A percentile compares a stretch with the other conserved stretches of the same genome.
Conservation (phyloP, 495 filamentous ascomycete species). For the Aspergillus sparsus region DNA sequence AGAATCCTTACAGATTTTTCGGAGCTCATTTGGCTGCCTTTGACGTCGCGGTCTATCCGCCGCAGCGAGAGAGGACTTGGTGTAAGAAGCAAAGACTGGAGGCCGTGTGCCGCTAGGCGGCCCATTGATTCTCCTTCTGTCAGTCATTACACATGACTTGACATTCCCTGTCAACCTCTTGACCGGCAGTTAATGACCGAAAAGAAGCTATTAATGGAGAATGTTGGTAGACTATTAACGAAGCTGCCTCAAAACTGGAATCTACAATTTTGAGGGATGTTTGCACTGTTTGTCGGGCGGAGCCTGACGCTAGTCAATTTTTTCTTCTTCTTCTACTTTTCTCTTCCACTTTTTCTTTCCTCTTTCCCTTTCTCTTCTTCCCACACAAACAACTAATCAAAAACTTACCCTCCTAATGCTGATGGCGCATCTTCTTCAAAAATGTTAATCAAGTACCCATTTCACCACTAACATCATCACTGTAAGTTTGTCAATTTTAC, state of each 20-base stretch:
- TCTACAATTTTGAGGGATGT: slow-evolving; percentile 39
- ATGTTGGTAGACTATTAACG: slow-evolving; percentile 6
- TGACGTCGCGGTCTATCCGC: slow-evolving; percentile 49
- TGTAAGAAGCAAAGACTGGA: slow-evolving; percentile 62
- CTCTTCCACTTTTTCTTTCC: slow-evolving; percentile 31
- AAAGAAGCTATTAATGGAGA: slow-evolving; percentile 4
- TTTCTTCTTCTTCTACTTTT: slow-evolving; percentile 28
- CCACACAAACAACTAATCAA: slow-evolving; percentile 17
- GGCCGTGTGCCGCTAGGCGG: slow-evolving; percentile 75
- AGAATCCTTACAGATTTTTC: slow-evolving; percentile 80
- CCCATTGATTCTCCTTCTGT: slow-evolving; percentile 89
- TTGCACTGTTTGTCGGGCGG: slow-evolving; percentile 45
- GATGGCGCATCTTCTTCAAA: slow-evolving; percentile 9
- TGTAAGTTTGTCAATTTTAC: slow-evolving; percentile 31
- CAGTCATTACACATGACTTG: slow-evolving; percentile 60
- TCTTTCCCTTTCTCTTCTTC: slow-evolving; percentile 33
- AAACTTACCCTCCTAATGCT: slow-evolving; percentile 24
- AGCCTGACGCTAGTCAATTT: slow-evolving; percentile 27
- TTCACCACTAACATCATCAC: slow-evolving; percentile 21
- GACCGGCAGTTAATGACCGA: slow-evolving; percentile 11
- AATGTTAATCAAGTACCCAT: slow-evolving; percentile 4
- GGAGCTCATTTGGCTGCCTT: slow-evolving; percentile 62
- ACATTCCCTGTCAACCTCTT: slow-evolving; percentile 14
- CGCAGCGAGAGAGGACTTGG: slow-evolving; percentile 41
- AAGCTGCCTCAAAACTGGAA: slow-evolving; percentile 38